phyloP scores from a whole-genome alignment of 106 monocot species.

The Chionographis japonica region DNA sequence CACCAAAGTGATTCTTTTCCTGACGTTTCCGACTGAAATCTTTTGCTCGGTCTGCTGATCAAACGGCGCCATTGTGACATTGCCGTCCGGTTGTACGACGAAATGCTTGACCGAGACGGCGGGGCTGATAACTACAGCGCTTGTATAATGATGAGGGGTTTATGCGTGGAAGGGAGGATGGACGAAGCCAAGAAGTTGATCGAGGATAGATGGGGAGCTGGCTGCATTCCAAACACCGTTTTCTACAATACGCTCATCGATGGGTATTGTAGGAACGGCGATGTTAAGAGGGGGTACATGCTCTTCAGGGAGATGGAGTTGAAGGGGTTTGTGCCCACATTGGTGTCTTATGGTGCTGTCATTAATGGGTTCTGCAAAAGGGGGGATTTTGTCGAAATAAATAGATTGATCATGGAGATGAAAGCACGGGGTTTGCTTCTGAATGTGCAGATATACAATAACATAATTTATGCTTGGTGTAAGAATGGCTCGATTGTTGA shows the following conservation, averaged over 20 bases:
- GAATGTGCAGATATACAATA: constrained; percentile 71
- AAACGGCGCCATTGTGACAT: constrained; percentile 12
- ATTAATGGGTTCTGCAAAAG: constrained; percentile 59
- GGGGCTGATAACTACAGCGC: constrained; percentile 61
- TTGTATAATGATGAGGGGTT: constrained; percentile 44
- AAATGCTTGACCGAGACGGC: constrained; percentile 56
- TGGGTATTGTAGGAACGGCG: constrained; percentile 58
- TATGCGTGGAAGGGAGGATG: constrained; percentile 61
- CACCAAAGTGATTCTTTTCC: constrained; percentile 16
- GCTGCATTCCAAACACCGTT: constrained; percentile 66
- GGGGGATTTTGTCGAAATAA: constrained; percentile 36
- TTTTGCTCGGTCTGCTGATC: constrained; percentile 46
- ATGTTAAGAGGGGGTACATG: constrained; percentile 31
- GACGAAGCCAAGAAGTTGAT: constrained; percentile 60
- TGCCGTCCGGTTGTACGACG: constrained; percentile 68
- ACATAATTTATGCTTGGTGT: constrained; percentile 42
- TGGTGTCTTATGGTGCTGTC: constrained; percentile 70
- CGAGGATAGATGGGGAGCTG: constrained; percentile 56
- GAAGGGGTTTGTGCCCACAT: constrained; percentile 78
- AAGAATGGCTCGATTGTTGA: constrained; percentile 37
- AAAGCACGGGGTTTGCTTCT: constrained; percentile 46
- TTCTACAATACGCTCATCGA: constrained; percentile 80
- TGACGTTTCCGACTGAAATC: constrained; percentile 39
- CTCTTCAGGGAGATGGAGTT: constrained; percentile 66
- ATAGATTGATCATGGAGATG: constrained; percentile 58